phyloP scores from a whole-genome alignment of 352 stramenopile genomes.

The Pythium phragmiticola region DNA sequence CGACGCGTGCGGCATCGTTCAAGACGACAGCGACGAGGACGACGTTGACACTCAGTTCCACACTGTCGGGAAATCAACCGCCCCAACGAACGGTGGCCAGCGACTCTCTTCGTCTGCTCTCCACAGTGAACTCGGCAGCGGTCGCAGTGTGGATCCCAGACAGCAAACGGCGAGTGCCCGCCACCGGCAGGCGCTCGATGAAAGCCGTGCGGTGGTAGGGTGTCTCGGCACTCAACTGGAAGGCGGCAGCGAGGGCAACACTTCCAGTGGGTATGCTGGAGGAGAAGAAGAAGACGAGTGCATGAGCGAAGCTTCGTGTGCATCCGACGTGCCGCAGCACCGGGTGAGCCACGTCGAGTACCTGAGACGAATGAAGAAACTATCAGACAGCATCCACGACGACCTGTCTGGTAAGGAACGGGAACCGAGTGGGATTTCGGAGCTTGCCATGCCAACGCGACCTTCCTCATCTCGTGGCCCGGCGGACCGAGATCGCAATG shows the following conservation, averaged over 20 bases:
- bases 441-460: background rate
- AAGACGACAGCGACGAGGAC: conserved; percentile 41
- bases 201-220: background rate
- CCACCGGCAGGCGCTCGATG: conserved; percentile 5
- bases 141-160: background rate
- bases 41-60: conserved; percentile 20
- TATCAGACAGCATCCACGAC: conserved; percentile 64
- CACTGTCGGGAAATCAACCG: too few relatives aligned
- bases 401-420: conserved; percentile 28
- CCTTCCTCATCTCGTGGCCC: too few relatives aligned
- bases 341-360: conserved; percentile 72
- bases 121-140: background rate
- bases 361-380: conserved; percentile 59
- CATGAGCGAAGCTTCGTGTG: conserved; percentile 1
- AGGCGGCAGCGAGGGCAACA: conserved; percentile 11
- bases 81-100: background rate
- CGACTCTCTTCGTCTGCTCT: background rate
- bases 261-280: conserved; percentile 22
- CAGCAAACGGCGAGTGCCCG: background rate
- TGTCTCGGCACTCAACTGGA: background rate
- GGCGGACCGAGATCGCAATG: too few relatives aligned
- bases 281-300: conserved; percentile 31
- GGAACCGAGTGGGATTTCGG: background rate
- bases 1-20: conserved; percentile 38
- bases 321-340: conserved; percentile 44